Percentiles rank a stretch among this genome's conserved stretches.
phyloP scores from a whole-genome alignment of 116 monocot genomes.

The Papilionanthe hybrid region DNA sequence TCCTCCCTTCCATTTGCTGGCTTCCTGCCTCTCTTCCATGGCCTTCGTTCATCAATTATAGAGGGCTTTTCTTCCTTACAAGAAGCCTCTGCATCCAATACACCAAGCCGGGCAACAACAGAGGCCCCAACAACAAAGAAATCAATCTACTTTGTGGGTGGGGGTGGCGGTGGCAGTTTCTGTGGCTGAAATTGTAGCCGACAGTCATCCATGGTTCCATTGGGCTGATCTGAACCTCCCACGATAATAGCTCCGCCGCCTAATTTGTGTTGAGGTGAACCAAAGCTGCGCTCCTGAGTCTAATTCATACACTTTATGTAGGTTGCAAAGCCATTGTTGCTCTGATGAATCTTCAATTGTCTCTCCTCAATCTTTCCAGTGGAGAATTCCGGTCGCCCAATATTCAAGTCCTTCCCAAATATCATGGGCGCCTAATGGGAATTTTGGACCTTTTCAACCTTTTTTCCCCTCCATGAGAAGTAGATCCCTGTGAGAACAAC shows the following conservation, averaged over 20 bases:
- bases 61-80: slow-evolving; percentile 25
- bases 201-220: neutral
- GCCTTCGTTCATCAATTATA: slow-evolving; percentile 23
- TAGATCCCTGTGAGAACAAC: neutral
- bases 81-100: slow-evolving; percentile 22
- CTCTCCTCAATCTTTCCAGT: slow-evolving; percentile 10
- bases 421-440: slow-evolving; percentile 15
- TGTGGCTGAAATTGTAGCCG: neutral
- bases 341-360: neutral
- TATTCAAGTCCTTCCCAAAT: slow-evolving; percentile 31
- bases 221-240: neutral
- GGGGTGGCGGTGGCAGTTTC: slow-evolving; percentile 10
- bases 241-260: slow-evolving; percentile 1
- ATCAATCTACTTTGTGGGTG: slow-evolving; percentile 27
- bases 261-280: slow-evolving; percentile 10
- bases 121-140: slow-evolving; percentile 28
- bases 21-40: slow-evolving; percentile 45
- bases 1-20: slow-evolving; percentile 48
- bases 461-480: neutral
- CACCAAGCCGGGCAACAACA: slow-evolving; percentile 2
- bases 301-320: slow-evolving; percentile 11
- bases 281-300: slow-evolving; percentile 4
- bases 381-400: neutral
- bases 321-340: neutral
- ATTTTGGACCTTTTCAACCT: neutral